Evolutionary conservation across 208 protist species (phyloP), one percentile per base, ranked within the genome.

Genomic region (Borovskyia barvae): DNA sequence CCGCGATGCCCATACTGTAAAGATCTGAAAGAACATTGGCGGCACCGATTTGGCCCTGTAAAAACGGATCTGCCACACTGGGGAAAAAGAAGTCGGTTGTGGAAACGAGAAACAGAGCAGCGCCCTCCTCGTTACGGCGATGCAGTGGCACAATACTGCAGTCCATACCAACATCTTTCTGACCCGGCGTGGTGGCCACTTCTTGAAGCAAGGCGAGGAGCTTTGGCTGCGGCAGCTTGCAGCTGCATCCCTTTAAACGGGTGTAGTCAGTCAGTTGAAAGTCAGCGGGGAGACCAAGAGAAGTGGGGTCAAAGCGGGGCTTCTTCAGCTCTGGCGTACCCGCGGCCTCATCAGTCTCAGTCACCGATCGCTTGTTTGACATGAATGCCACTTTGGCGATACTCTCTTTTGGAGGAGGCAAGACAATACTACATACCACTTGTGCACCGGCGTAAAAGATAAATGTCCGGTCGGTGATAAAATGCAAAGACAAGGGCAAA

Each of bases 81-180:
- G 97, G 97, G 62, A 96, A 98, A 68, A 99, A 99, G 65, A 98
- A 99, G 77, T 98, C 96, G 9, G 93, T 97, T 12, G 94, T 98
- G n/a, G 88, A 95, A 40, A 98, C 77, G 54, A 97, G 83, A 42
- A 87, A 96, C 2, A 97, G 85, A 3, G 47, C 24, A 28, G 87
- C 55, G 22, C 68, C 73, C 17, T 29, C 26, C 32, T 60, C 75
- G 53, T 79, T 78, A 11, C 56, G 72, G 68, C 82, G 81, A 25
- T 64, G 74, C 47, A 96, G 61, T n/a, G 87, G 89, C 3, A 97
- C 82, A 42, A 97, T 93, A 51, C 80, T 91, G 85, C 95, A 98
- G 76, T 97, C 94, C 77, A 94, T 91, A 19, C 86, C 86, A 17
- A 92, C 85, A 54, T 93, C 86, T 40, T 85, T 76, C 46, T 82